These are phyloP conservation scores for Alternaria longipes DNA, from an alignment of 2,329 filamentous ascomycete species.

Conservation along the genomic window DNA sequence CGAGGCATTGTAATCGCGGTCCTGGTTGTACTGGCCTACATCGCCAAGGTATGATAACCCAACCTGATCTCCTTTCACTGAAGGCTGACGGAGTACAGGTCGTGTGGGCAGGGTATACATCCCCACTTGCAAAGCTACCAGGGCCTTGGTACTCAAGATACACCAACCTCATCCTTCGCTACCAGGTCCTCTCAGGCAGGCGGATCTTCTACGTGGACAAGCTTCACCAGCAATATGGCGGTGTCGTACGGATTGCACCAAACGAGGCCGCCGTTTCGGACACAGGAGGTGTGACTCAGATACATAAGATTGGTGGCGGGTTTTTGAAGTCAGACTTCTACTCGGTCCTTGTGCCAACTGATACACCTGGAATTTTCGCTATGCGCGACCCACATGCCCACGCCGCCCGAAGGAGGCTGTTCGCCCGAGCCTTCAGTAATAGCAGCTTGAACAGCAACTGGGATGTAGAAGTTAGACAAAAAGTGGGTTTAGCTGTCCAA, in stretches of 20 bases:
- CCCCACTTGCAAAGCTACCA: slow-evolving; percentile 30
- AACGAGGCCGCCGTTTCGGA: slow-evolving; percentile 36
- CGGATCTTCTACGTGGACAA: slow-evolving; percentile 52
- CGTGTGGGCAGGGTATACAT: slow-evolving; percentile 10
- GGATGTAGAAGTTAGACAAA: slow-evolving; percentile 48
- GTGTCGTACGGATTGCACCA: slow-evolving; percentile 38
- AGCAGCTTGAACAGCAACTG: slow-evolving; percentile 48
- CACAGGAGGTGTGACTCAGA: slow-evolving; percentile 31
- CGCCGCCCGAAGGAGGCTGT: slow-evolving; percentile 46
- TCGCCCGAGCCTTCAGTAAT: slow-evolving; percentile 51
- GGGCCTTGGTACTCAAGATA: slow-evolving; percentile 43
- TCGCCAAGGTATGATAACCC: no score
- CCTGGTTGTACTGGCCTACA: neutral
- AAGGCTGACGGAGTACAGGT: neutral
- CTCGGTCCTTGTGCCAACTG: no score
- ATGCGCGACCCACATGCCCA: slow-evolving; percentile 48
- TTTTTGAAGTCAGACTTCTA: slow-evolving; percentile 53
- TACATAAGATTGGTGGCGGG: slow-evolving; percentile 50
- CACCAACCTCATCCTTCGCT: slow-evolving; percentile 46
- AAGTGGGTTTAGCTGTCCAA: slow-evolving; percentile 43
- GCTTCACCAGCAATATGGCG: slow-evolving; percentile 46
- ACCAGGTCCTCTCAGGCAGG: slow-evolving; percentile 47
- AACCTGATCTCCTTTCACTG: neutral
- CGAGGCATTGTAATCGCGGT: neutral
- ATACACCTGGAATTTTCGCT: no score